Percentiles rank a stretch among this genome's conserved stretches.
These are phyloP conservation scores for Gossypium davidsonii DNA, from an alignment of 441 rosid genomes.

Conservation along the genomic window DNA sequence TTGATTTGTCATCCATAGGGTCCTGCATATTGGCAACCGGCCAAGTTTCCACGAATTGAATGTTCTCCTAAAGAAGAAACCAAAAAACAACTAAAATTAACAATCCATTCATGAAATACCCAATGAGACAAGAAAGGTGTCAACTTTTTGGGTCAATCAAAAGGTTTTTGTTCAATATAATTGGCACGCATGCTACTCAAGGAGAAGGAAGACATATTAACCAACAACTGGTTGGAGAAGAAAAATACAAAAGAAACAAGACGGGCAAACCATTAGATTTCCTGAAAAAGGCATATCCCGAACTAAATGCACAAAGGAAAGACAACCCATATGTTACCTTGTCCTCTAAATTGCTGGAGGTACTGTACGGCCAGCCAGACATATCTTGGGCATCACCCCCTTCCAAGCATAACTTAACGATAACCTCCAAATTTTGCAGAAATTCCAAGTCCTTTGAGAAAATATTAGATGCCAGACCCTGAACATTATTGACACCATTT, in stretches of 20 bases:
- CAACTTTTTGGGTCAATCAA: background rate
- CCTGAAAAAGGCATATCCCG: background rate
- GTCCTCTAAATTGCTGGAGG: conserved; percentile 24
- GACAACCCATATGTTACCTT: conserved; percentile 39
- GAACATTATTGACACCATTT: conserved; percentile 45
- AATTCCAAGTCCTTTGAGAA: conserved; percentile 57
- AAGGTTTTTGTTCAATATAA: conserved; percentile 9
- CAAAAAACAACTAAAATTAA: background rate
- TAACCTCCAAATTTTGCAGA: conserved; percentile 57
- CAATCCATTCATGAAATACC: conserved; percentile 3
- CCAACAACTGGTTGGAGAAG: background rate
- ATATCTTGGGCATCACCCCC: conserved; percentile 30
- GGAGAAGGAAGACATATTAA: background rate
- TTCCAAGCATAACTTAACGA: conserved; percentile 46
- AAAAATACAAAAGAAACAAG: background rate
- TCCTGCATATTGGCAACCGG: conserved; percentile 36
- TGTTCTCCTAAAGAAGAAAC: conserved; percentile 45
- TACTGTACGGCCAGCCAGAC: conserved; percentile 31
- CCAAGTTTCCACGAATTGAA: conserved; percentile 35
- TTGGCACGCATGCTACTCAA: background rate
- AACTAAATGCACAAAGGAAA: background rate
- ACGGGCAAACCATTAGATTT: background rate
- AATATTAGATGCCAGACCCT: conserved; percentile 38
- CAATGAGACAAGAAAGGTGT: background rate
- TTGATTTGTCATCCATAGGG: conserved; percentile 36